These are phyloP conservation scores for Heimioporus sp. DNA, from an alignment of 768 basidiomycete species.

Conservation along the genomic window DNA sequence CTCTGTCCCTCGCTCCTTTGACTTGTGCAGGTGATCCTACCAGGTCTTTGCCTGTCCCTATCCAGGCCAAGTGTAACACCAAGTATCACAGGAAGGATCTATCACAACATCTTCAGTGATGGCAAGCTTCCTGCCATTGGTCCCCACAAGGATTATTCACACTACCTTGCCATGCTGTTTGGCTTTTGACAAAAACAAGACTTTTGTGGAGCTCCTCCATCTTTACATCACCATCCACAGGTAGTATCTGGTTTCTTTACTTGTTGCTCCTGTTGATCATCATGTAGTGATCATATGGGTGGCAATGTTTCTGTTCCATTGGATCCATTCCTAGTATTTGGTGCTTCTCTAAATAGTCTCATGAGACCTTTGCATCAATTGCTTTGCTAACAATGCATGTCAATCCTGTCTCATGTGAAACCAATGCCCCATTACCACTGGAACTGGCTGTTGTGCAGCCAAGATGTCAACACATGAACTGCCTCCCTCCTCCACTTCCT, in stretches of 20 bases:
- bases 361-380: slow-evolving; percentile 96
- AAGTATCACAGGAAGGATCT: slow-evolving; percentile 93
- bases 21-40: too few species aligned
- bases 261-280: background rate
- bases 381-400: too few species aligned
- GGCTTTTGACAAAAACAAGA: slow-evolving; percentile 86
- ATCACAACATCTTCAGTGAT: slow-evolving; percentile 81
- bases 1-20: too few species aligned
- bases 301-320: slow-evolving; percentile 98
- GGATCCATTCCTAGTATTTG: slow-evolving; percentile 95
- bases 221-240: slow-evolving; percentile 98
- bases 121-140: slow-evolving; percentile 90
- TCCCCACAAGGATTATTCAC: slow-evolving; percentile 79
- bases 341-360: slow-evolving; percentile 91
- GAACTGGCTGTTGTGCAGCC: too few species aligned
- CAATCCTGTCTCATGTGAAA: too few species aligned
- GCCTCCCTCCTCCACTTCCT: too few species aligned
- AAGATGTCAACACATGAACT: too few species aligned
- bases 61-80: too few species aligned
- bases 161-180: slow-evolving; percentile 85
- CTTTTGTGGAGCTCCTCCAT: slow-evolving; percentile 91
- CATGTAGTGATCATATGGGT: slow-evolving; percentile 87
- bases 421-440: too few species aligned
- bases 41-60: too few species aligned
- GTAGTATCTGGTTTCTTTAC: slow-evolving; percentile 25